These are phyloP conservation scores for Debaryomyces udenii DNA, from an alignment of 1,139 yeast species.

Conservation along the genomic window DNA sequence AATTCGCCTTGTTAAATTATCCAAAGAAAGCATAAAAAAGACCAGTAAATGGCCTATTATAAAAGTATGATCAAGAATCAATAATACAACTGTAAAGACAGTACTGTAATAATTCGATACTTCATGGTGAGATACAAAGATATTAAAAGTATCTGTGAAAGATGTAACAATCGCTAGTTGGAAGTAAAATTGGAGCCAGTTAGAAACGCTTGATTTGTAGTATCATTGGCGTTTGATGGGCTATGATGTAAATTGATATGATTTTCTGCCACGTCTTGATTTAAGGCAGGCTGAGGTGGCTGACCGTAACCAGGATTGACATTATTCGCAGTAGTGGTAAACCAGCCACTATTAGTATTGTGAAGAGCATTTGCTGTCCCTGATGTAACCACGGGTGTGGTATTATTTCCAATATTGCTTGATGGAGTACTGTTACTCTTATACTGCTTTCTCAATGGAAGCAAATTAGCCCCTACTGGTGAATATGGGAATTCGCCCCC, in stretches of 20 bases:
- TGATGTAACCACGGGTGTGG: constrained; percentile 1
- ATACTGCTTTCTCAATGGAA: constrained; percentile 6
- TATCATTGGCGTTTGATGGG: constrained; percentile 1
- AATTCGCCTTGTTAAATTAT: too few species aligned
- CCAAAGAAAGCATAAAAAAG: too few species aligned
- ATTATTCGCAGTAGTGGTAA: constrained; percentile 1
- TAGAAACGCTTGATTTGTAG: constrained; percentile 6
- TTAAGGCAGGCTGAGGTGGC: not conserved
- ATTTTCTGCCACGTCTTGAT: constrained; percentile 1
- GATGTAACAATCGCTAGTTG: not conserved
- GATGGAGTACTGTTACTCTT: constrained; percentile 7
- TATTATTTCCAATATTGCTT: not conserved
- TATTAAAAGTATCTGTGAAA: too few species aligned
- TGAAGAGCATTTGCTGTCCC: not conserved
- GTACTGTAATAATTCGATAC: too few species aligned
- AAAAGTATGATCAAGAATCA: too few species aligned
- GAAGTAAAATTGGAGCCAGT: constrained; percentile 7
- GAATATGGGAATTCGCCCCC: constrained; percentile 17
- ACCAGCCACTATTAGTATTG: constrained; percentile 5
- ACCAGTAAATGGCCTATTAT: too few species aligned
- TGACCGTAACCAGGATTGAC: constrained; percentile 2
- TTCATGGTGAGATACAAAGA: too few species aligned
- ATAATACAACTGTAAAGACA: too few species aligned
- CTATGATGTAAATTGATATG: constrained; percentile 3
- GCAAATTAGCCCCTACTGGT: constrained; percentile 1